Base-by-base conservation (phyloP, 306 rosid species). In the Pachyrhizus erosus region DNA sequence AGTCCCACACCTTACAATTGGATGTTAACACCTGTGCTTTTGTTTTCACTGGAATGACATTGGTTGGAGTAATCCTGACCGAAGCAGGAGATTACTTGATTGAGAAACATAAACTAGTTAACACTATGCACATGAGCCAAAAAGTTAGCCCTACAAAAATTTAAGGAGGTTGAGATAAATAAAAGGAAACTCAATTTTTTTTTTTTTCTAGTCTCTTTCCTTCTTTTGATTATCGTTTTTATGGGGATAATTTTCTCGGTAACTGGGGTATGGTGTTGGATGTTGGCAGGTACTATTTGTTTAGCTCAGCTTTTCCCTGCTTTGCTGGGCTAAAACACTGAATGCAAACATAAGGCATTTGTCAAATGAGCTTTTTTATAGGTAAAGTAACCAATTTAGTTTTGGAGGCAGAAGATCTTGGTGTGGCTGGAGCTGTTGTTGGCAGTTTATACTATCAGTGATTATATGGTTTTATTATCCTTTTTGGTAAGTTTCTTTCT, bases 361-460 rank as follows among this genome's bases (percentile, higher is more conserved):
- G 88, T 79, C 13, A 68, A 87, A 70, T 82, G 76, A 88, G 92
- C 85, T 87, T 94, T 87, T 94, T 90, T 57, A 80, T 76, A 20
- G 45, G 85, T 33, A 85, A 57, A 73, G 31, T 79, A 72, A 89
- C 94, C 15, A 70, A 58, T 18, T 33, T 65, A 1, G 92, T 91
- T 70, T 79, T 94, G 81, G 92, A 90, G 88, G 89, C 86, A 27
- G 97, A 89, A 9, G 94, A 92, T 92, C 40, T 92, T 34, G 91
- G 89, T 61, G 67, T 71, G 18, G 93, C 89, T 46, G 88, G 90
- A 29, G 70, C 6, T 20, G 89, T 87, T 21, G 89, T 52, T 58
- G 7, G 37, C 34, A 52, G 7, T 58, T 43, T 31, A 34, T 31
- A 31, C 51, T 18, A 43, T 61, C 4, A n/a, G n/a, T n/a, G n/a